Evolutionary conservation across 768 basidiomycete species (phyloP).

Genomic region (Myochromella boudieri): DNA sequence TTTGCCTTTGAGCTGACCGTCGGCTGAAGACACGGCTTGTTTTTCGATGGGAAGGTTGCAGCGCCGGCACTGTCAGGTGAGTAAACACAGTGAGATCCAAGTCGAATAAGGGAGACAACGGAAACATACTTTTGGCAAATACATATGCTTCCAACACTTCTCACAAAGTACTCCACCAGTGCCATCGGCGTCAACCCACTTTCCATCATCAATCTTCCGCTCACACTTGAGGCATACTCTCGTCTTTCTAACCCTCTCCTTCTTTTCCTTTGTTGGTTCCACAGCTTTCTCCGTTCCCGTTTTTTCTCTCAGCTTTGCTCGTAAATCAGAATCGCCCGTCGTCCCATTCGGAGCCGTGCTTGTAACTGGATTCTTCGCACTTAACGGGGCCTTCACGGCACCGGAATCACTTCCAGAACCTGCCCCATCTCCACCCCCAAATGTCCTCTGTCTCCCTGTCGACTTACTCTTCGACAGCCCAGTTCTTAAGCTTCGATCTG

Average conservation of each 20-base stretch:
- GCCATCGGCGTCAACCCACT: constrained; percentile 82
- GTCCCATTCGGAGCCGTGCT: constrained; percentile 15
- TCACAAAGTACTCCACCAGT: constrained; percentile 82
- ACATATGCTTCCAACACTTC: constrained; percentile 94
- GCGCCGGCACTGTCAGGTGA: constrained; percentile 67
- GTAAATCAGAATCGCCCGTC: background rate
- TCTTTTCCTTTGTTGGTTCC: constrained; percentile 22
- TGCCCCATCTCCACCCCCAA: constrained; percentile 4
- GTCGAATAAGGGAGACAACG: constrained; percentile 5
- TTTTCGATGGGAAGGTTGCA: constrained; percentile 88
- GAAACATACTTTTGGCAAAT: constrained; percentile 75
- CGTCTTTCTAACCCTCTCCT: constrained; percentile 31
- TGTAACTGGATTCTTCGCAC: constrained; percentile 8
- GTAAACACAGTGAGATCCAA: constrained; percentile 1
- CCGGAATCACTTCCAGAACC: constrained; percentile 11
- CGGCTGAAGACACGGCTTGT: constrained; percentile 85
- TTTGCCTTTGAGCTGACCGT: constrained; percentile 95
- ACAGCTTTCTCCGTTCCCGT: constrained; percentile 40
- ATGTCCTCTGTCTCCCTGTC: constrained; percentile 25
- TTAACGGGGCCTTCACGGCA: constrained; percentile 12
- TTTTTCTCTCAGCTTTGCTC: constrained; percentile 20
- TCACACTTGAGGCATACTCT: constrained; percentile 69
- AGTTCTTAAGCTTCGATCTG: constrained; percentile 13
- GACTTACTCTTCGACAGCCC: constrained; percentile 34
- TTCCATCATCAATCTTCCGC: constrained; percentile 69